A percentile compares a stretch with the other conserved stretches of the same genome.
Conservation (phyloP, 2,329 filamentous ascomycete genomes). For the Cercospora zeina region DNA sequence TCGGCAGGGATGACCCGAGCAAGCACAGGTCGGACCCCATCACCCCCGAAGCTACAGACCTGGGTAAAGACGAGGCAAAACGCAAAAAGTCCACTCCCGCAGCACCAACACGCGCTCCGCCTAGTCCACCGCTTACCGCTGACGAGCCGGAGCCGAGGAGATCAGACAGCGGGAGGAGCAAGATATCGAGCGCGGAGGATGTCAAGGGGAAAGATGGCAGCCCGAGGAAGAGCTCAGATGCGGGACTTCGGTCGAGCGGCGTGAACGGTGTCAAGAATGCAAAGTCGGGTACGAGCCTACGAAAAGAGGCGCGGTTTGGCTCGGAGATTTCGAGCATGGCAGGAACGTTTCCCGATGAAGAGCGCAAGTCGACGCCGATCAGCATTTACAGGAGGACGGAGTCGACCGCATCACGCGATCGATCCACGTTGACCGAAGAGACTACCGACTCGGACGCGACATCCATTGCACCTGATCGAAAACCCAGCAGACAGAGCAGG, state of each 20-base stretch:
- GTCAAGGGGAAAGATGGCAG: conserved; percentile 42
- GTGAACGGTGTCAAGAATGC: conserved; percentile 41
- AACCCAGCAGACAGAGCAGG: conserved; percentile 36
- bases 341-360: conserved; percentile 38
- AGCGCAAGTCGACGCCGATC: conserved; percentile 44
- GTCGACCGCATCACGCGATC: conserved; percentile 35
- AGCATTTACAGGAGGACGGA: conserved; percentile 40
- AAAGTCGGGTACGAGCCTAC: conserved; percentile 48
- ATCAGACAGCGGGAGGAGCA: conserved; percentile 49
- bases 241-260: conserved; percentile 37
- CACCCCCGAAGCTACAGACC: conserved; percentile 48
- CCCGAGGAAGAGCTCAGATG: conserved; percentile 47
- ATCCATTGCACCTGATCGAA: conserved; percentile 47
- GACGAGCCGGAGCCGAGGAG: conserved; percentile 49
- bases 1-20: conserved; percentile 53
- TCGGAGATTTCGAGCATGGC: conserved; percentile 48
- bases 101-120: conserved; percentile 43
- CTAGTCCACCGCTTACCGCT: conserved; percentile 51
- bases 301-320: conserved; percentile 42
- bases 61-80: conserved; percentile 37
- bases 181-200: conserved; percentile 44
- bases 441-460: conserved; percentile 51
- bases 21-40: conserved; percentile 37
- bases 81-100: conserved; percentile 33
- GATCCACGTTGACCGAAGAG: conserved; percentile 46